phyloP scores from a whole-genome alignment of 345 rosid genomes.

The Gossypium thurberi region DNA sequence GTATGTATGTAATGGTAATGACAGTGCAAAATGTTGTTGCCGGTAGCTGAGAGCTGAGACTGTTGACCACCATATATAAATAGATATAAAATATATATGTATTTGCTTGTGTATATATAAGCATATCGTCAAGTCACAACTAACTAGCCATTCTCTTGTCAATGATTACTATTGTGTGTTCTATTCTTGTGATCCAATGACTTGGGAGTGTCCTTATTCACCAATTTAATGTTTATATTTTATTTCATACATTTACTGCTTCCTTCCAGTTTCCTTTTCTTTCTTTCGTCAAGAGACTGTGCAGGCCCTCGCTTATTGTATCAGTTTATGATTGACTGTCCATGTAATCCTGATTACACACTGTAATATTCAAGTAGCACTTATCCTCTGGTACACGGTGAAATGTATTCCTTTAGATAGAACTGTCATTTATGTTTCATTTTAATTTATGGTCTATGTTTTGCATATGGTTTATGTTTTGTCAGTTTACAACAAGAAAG shows the following conservation, averaged over 20 bases:
- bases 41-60: not conserved
- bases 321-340: not conserved
- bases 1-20: not conserved
- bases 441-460: conserved; percentile 14
- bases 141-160: not conserved
- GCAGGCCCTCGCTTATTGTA: not conserved
- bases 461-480: conserved; percentile 96
- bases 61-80: not conserved
- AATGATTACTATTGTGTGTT: not conserved
- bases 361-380: not conserved
- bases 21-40: not conserved
- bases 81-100: not conserved
- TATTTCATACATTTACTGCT: not conserved
- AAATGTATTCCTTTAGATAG: not conserved
- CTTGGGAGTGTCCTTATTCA: not conserved
- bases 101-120: not conserved
- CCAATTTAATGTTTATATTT: not conserved
- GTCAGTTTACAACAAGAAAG: conserved; percentile 90
- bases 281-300: not conserved
- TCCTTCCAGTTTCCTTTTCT: not conserved
- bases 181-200: not conserved
- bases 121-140: not conserved
- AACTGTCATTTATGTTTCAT: not conserved
- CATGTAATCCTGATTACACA: not conserved
- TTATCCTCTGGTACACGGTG: not conserved